Base-by-base conservation (phyloP, 2,329 filamentous ascomycete genomes). In the Bipolaris sorokiniana region DNA sequence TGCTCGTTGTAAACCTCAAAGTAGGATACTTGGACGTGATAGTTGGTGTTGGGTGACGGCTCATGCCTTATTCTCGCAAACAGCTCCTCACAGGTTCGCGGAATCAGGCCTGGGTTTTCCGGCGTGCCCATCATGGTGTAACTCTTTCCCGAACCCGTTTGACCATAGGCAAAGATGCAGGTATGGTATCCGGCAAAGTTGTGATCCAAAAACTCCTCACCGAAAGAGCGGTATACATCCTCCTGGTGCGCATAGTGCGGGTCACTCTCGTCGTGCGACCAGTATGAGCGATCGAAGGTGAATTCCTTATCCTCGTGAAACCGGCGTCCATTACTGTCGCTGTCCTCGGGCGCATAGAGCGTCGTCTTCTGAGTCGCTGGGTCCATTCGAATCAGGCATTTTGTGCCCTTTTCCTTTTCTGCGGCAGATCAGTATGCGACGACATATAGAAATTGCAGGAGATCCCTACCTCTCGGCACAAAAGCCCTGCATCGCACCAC, bases 1-100 rank as follows among this genome's bases (percentile, higher is more conserved):
- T 98, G 95, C 79, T 99, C 95, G 78, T 99, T 99, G 84, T 99
- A 99, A 60, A 99, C 95, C 76, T 99, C 95, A 72, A 99, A 98
- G 80, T 99, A 99, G 3, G 93, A 97, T 26, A 98, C 95, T 62
- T 95, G 90, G 63, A 99, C 95, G 69, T 94, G 95, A 83, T 97
- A 99, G 66, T 91, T 96, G 75, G 97, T 92, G 77, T 95, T 96
- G 51, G 92, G 90, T 44, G 90, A 90, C 70, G 96, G 90, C 65
- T 90, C 88, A 41, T 87, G 86, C 64, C 94, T 89, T 74, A 99
- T 97, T 53, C 95, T 87, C 80, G 97, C 88, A 75, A 99, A 99
- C 48, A 99, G 84, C 77, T 97, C 95, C 76, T 97, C 90, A 77
- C 95, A 99, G 9, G 95, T 99, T 48, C 93, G 86, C 7, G 95